Percentiles rank a stretch among this genome's conserved stretches.
Conservation (phyloP, 768 basidiomycete species). For the Mycena polygramma region DNA sequence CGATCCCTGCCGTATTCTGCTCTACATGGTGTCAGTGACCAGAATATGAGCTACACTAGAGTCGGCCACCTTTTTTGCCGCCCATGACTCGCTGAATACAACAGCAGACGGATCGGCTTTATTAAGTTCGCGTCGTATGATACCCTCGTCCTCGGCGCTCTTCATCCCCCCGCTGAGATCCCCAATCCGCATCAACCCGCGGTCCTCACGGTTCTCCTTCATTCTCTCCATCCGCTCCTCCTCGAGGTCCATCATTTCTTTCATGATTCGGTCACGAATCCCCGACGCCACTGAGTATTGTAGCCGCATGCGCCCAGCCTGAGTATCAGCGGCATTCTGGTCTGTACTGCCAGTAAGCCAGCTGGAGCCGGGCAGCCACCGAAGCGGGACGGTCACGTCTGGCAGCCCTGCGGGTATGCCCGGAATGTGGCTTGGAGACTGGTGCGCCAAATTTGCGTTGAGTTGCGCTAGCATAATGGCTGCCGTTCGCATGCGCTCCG, state of each 20-base stretch:
- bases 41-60: not conserved
- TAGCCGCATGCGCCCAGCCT: slow-evolving; percentile 71
- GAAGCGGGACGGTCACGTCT: slow-evolving; percentile 47
- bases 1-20: slow-evolving; percentile 91
- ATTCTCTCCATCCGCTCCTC: slow-evolving; percentile 97
- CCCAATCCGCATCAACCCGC: slow-evolving; percentile 72
- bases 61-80: slow-evolving; percentile 83
- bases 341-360: slow-evolving; percentile 55
- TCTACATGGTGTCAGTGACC: slow-evolving; percentile 55
- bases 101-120: slow-evolving; percentile 97
- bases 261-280: slow-evolving; percentile 96
- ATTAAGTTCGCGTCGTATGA: slow-evolving; percentile 93
- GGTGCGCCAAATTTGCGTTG: slow-evolving; percentile 77
- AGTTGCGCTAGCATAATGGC: slow-evolving; percentile 99
- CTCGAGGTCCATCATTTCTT: slow-evolving; percentile 97
- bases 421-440: slow-evolving; percentile 23
- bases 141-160: slow-evolving; percentile 90
- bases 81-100: slow-evolving; percentile 96
- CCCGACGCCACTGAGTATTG: slow-evolving; percentile 87
- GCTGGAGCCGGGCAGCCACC: slow-evolving; percentile 69
- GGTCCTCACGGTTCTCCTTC: slow-evolving; percentile 77
- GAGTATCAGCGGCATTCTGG: slow-evolving; percentile 41
- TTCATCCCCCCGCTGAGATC: slow-evolving; percentile 67
- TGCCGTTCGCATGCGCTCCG: slow-evolving; percentile 97
- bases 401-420: slow-evolving; percentile 34